Evolutionary conservation across 106 monocot species (phyloP), one percentile per base, ranked within the genome.

Genomic region (Dendrobium nobile): DNA sequence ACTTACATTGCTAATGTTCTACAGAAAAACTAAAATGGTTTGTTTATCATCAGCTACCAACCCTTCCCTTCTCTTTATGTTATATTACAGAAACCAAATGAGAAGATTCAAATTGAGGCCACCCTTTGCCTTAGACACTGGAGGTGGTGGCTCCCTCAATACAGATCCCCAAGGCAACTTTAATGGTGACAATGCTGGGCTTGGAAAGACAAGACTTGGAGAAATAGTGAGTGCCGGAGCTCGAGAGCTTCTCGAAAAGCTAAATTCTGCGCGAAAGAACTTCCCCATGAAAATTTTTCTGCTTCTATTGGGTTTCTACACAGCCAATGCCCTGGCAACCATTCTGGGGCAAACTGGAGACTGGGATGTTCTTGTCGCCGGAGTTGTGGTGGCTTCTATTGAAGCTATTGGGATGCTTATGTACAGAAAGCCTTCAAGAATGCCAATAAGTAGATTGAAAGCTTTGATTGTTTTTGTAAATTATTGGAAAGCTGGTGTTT

Each of bases 341-440:
- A 94, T 98, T 77, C 80, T 98, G 67, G 97, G 97, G 13, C 97
- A 98, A 81, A 98, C 97, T 17, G 97, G 97, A 73, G 97, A 97
- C 54, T 98, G 94, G 97, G 97, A 98, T 82, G 94, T 98, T 5
- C 77, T 98, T 47, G 97, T 98, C 65, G 97, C 97, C 37, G 97
- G 94, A 54, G 79, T 98, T 17, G 90, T 94, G 9, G 97, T 98
- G 7, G 89, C 92, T 67, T 90, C 90, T 70, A 94, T 94, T n/a
- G 97, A 98, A 72, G 94, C 92, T 31, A 98, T 94, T 26, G 97
- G 97, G 64, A 88, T 94, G 97, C 84, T 98, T 37, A 88, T 98
- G 94, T 94, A 98, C 76, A 86, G 79, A 82, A 94, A 91, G 77
- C 86, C 90, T 10, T 81, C 82, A 47, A 68, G 78, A 22, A 80